Evolutionary conservation across 179 eudicot species (phyloP).

Genomic region (Actinidia arguta): DNA sequence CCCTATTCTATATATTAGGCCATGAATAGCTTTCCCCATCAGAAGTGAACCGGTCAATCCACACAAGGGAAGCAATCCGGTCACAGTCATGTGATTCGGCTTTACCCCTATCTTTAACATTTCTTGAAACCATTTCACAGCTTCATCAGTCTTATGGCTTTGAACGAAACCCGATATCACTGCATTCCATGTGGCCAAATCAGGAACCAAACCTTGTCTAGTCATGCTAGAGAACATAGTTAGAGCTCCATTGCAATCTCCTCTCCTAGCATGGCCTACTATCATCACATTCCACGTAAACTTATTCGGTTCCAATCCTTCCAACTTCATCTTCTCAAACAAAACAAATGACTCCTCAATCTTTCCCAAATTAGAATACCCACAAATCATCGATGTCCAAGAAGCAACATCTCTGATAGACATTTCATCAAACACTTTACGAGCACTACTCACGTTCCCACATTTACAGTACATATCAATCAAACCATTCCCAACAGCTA

Average conservation of each 20-base stretch:
- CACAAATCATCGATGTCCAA: conserved; percentile 72
- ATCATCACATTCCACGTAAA: conserved; percentile 70
- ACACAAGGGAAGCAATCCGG: conserved; percentile 65
- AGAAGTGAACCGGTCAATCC: conserved; percentile 46
- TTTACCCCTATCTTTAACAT: conserved; percentile 57
- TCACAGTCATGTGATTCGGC: conserved; percentile 66
- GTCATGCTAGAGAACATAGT: conserved; percentile 46
- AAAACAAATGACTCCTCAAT: conserved; percentile 41
- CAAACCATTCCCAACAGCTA: conserved; percentile 54
- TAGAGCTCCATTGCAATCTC: conserved; percentile 52
- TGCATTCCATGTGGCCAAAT: conserved; percentile 70
- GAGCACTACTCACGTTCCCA: conserved; percentile 41
- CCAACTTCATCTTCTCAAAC: conserved; percentile 60
- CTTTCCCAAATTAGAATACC: conserved; percentile 47
- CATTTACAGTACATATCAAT: conserved; percentile 75
- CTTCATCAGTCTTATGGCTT: conserved; percentile 42
- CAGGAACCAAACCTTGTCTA: conserved; percentile 42
- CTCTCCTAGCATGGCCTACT: conserved; percentile 54
- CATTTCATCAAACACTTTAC: conserved; percentile 47
- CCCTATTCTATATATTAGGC: conserved; percentile 49
- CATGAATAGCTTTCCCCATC: conserved; percentile 63
- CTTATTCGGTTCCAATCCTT: conserved; percentile 62
- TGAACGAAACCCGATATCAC: conserved; percentile 64
- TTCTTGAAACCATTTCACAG: conserved; percentile 46
- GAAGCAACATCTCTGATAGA: conserved; percentile 57